Percentiles rank a stretch among this genome's conserved stretches.
Conservation (phyloP, 371 early-diverging fungal genomes). For the Mucor saturninus region DNA sequence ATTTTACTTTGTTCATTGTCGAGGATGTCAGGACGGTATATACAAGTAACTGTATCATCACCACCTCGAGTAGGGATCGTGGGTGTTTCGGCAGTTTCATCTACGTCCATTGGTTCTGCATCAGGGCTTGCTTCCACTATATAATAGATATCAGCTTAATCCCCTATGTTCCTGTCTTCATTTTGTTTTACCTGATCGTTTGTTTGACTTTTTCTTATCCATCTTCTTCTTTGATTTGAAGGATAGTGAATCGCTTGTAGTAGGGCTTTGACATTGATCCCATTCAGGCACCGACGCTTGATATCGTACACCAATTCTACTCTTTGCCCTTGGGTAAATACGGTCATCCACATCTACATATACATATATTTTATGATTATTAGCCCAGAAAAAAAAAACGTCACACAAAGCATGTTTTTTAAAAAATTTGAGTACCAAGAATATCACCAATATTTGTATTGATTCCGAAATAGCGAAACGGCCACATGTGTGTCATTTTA, state of each 20-base stretch:
- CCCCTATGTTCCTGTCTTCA: too few relatives aligned
- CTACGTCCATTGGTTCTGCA: not conserved
- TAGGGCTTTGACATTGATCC: conserved; percentile 10
- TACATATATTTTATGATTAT: not conserved
- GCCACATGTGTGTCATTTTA: conserved; percentile 74
- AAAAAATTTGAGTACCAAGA: conserved; percentile 48
- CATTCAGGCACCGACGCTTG: conserved; percentile 74
- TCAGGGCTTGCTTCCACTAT: conserved; percentile 12
- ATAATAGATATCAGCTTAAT: not conserved
- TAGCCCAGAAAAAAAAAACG: not conserved
- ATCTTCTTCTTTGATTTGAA: not conserved
- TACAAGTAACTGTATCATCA: conserved; percentile 50
- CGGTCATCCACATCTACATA: conserved; percentile 68
- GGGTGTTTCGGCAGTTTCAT: not conserved
- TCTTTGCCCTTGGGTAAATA: conserved; percentile 81
- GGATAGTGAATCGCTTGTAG: conserved; percentile 11
- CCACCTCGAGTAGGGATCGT: conserved; percentile 46
- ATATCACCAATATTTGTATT: conserved; percentile 73
- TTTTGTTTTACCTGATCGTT: conserved; percentile 9
- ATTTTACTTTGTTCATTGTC: conserved; percentile 4
- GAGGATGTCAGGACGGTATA: conserved; percentile 30
- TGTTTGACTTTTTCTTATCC: not conserved
- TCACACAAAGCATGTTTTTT: not conserved
- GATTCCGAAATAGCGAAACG: conserved; percentile 88
- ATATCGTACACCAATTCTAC: conserved; percentile 78